Evolutionary conservation across 495 filamentous ascomycete species (phyloP).

Genomic region (Lepidopterella palustris): DNA sequence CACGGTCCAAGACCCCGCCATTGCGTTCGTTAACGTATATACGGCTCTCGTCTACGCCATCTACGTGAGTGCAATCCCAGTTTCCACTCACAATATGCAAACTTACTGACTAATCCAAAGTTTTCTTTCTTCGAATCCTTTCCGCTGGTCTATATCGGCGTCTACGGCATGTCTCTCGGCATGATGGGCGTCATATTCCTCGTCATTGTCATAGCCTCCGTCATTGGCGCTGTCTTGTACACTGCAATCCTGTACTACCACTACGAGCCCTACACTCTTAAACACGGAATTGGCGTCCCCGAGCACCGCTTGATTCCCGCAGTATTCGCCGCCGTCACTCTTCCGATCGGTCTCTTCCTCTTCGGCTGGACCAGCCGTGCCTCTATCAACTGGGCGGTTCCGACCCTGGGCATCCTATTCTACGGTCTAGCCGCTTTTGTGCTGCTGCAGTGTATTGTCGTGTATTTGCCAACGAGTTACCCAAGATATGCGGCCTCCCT

Average conservation of each 20-base stretch:
- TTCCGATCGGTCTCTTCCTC: conserved; percentile 49
- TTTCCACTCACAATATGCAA: too few species aligned
- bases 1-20: conserved; percentile 50
- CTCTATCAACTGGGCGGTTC: conserved; percentile 49
- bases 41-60: conserved; percentile 53
- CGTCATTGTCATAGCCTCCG: conserved; percentile 47
- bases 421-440: conserved; percentile 41
- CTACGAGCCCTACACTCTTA: conserved; percentile 39
- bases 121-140: conserved; percentile 61
- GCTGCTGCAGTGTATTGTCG: conserved; percentile 50
- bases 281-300: conserved; percentile 34
- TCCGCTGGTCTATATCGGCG: conserved; percentile 52
- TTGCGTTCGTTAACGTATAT: conserved; percentile 51
- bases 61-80: too few species aligned
- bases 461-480: conserved; percentile 51
- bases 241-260: conserved; percentile 40
- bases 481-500: conserved; percentile 51
- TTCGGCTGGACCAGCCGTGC: conserved; percentile 49
- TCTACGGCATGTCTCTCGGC: conserved; percentile 51
- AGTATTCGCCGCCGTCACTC: conserved; percentile 41
- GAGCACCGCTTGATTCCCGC: conserved; percentile 47
- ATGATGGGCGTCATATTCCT: conserved; percentile 53
- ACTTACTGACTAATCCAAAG: too few species aligned
- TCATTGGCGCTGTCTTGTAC: conserved; percentile 46
- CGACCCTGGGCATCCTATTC: conserved; percentile 47